These are phyloP conservation scores for Sclerotinia spermophila DNA, from an alignment of 2,329 filamentous ascomycete species.

Conservation along the genomic window DNA sequence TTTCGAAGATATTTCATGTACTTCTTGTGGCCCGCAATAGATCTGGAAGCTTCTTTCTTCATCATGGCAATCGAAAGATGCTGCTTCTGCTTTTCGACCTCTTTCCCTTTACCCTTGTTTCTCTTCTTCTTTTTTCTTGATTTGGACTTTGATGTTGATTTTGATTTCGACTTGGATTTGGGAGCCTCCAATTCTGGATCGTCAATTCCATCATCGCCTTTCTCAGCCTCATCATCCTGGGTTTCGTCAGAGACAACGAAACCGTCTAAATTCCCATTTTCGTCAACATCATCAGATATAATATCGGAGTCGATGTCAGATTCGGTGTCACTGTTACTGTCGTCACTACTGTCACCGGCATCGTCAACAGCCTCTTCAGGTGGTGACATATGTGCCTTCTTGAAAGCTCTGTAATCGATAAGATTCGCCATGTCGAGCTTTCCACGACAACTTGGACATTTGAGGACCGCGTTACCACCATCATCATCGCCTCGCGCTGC, in stretches of 20 bases:
- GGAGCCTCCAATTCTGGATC: constrained; percentile 34
- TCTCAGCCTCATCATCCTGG: constrained; percentile 28
- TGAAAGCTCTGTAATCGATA: constrained; percentile 72
- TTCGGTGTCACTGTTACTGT: constrained; percentile 37
- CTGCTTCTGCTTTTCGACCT: constrained; percentile 34
- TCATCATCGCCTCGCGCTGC: constrained; percentile 54
- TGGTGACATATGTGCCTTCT: constrained; percentile 61
- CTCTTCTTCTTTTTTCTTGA: constrained; percentile 36
- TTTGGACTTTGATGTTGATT: constrained; percentile 42
- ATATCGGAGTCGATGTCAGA: constrained; percentile 43
- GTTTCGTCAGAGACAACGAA: constrained; percentile 54
- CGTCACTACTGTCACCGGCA: constrained; percentile 35
- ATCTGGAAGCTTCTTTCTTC: constrained; percentile 63
- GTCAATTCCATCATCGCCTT: constrained; percentile 37
- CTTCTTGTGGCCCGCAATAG: constrained; percentile 58
- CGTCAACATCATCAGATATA: constrained; percentile 37
- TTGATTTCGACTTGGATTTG: constrained; percentile 28
- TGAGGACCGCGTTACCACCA: constrained; percentile 25
- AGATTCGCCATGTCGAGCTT: constrained; percentile 63
- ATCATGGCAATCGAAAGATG: constrained; percentile 57
- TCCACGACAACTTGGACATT: constrained; percentile 74
- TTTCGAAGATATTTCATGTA: constrained; percentile 72
- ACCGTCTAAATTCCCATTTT: constrained; percentile 45
- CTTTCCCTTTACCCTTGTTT: constrained; percentile 33
- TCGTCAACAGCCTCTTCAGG: constrained; percentile 28